Percentiles rank a stretch among this genome's conserved stretches.
These are phyloP conservation scores for Lactuca saligna DNA, from an alignment of 129 eudicot genomes.

Conservation along the genomic window DNA sequence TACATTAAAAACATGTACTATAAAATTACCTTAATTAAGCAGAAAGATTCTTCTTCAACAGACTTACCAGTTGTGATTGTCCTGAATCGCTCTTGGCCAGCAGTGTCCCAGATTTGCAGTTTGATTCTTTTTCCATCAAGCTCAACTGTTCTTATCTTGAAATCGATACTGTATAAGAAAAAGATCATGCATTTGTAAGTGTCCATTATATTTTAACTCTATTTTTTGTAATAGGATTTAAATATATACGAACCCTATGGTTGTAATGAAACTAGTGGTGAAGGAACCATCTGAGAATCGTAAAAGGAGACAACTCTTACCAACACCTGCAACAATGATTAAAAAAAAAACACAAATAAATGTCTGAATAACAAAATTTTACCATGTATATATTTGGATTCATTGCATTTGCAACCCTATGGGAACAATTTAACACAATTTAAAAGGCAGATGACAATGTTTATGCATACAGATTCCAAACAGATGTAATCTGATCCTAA, in stretches of 20 bases:
- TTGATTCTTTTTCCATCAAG: constrained; percentile 79
- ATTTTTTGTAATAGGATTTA: background rate
- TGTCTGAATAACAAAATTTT: background rate
- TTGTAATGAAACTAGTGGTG: constrained; percentile 86
- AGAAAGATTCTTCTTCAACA: background rate
- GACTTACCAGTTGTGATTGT: constrained; percentile 78
- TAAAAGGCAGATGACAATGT: background rate
- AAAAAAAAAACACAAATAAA: background rate
- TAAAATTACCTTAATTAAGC: background rate
- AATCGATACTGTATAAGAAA: constrained; percentile 56
- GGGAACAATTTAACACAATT: background rate
- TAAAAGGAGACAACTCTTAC: constrained; percentile 94
- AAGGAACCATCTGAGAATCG: constrained; percentile 91
- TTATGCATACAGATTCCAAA: constrained; percentile 10
- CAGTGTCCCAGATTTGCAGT: constrained; percentile 91
- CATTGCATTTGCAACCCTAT: constrained; percentile 9
- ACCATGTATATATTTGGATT: too few species aligned
- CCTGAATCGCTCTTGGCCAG: constrained; percentile 86
- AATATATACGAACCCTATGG: constrained; percentile 61
- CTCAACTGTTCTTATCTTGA: constrained; percentile 82
- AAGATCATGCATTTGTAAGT: background rate
- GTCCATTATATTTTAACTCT: background rate
- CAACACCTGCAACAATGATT: constrained; percentile 59
- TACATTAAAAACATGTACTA: background rate
- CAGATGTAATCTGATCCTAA: constrained; percentile 3